phyloP scores from a whole-genome alignment of 2,329 filamentous ascomycete genomes.

The Talaromyces funiculosus region DNA sequence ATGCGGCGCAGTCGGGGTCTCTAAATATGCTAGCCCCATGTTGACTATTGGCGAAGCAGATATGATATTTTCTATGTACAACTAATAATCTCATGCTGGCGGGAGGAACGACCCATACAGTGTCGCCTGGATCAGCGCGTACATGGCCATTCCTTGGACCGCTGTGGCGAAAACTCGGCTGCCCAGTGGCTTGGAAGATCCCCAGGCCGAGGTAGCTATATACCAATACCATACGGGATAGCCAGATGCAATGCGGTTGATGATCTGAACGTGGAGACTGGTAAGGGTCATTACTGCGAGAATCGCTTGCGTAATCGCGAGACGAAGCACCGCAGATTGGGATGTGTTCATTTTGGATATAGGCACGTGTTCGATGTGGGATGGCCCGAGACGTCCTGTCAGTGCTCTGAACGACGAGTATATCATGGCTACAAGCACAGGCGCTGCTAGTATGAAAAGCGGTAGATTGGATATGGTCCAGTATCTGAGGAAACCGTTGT shows the following conservation, averaged over 20 bases:
- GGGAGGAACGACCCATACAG: slow-evolving; percentile 88
- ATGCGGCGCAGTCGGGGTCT: neutral
- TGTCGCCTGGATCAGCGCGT: slow-evolving; percentile 73
- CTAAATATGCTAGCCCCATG: neutral
- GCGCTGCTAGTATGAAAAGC: slow-evolving; percentile 75
- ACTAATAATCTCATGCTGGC: slow-evolving; percentile 59
- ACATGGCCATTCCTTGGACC: slow-evolving; percentile 69
- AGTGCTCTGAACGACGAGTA: slow-evolving; percentile 53
- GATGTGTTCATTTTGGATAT: neutral
- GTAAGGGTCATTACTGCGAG: slow-evolving; percentile 67
- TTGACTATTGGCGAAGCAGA: neutral
- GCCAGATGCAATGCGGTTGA: slow-evolving; percentile 79
- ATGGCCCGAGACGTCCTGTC: slow-evolving; percentile 15
- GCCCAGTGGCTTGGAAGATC: slow-evolving; percentile 11
- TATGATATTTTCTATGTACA: neutral
- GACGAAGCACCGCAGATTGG: slow-evolving; percentile 39
- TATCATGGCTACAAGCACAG: slow-evolving; percentile 65
- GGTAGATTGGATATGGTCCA: slow-evolving; percentile 85
- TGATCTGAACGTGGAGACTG: slow-evolving; percentile 88
- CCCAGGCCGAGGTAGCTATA: slow-evolving; percentile 49
- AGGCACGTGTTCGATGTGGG: neutral
- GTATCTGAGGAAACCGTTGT: slow-evolving; percentile 80
- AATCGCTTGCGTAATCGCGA: slow-evolving; percentile 68
- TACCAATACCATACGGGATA: slow-evolving; percentile 89
- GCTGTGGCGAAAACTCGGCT: slow-evolving; percentile 29